Conservation (phyloP, 1,284 basidiomycete genomes). For the Phaffia rhodozyma region DNA sequence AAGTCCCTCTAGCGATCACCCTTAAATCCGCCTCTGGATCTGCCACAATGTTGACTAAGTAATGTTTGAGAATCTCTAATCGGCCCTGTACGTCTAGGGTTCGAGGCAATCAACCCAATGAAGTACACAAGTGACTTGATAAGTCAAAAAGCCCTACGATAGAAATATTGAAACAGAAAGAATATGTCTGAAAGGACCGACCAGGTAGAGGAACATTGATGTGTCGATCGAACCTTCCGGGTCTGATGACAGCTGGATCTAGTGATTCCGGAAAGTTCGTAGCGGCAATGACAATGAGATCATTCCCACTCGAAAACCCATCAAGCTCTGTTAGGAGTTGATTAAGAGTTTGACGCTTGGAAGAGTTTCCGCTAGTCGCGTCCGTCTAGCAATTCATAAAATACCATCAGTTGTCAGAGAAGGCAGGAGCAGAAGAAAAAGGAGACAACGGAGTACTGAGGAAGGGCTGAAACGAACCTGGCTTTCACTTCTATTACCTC, state of each 20-base stretch:
- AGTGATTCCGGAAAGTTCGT: slow-evolving; percentile 90
- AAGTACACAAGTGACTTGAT: no score
- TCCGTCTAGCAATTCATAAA: background rate
- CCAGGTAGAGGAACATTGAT: slow-evolving; percentile 68
- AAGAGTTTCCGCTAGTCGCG: background rate
- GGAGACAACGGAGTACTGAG: background rate
- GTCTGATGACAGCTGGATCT: slow-evolving; percentile 82
- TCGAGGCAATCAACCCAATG: no score
- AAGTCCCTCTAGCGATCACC: slow-evolving; percentile 76
- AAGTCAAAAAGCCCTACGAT: no score
- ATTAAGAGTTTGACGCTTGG: slow-evolving; percentile 56
- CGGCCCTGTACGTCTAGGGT: slow-evolving; percentile 56
- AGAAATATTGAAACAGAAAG: background rate
- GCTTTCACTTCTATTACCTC: slow-evolving; percentile 80
- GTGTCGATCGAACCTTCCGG: slow-evolving; percentile 84
- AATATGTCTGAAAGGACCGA: background rate
- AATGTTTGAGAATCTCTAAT: slow-evolving; percentile 75
- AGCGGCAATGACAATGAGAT: slow-evolving; percentile 84
- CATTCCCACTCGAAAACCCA: slow-evolving; percentile 79
- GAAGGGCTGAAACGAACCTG: slow-evolving; percentile 34
- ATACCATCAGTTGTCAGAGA: no score
- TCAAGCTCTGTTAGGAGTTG: slow-evolving; percentile 91
- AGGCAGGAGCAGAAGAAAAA: background rate
- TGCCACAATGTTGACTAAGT: slow-evolving; percentile 65
- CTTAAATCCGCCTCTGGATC: slow-evolving; percentile 65